These are phyloP conservation scores for Ruellia speciosa DNA, from an alignment of 305 asterid species.

Conservation along the genomic window DNA sequence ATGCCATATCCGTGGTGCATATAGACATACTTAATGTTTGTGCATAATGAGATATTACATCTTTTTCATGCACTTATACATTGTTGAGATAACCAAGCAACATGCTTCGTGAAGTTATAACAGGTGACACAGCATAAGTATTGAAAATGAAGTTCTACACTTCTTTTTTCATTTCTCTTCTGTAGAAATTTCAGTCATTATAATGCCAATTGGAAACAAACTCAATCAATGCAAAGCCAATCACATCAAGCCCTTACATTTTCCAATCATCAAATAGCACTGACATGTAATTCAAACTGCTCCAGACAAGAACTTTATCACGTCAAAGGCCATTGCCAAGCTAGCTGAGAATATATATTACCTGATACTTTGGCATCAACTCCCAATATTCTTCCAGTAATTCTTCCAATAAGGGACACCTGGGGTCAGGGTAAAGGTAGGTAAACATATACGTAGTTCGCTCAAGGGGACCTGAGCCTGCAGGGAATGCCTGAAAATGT, in stretches of 20 bases:
- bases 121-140: no score
- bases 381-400: slow-evolving; percentile 92
- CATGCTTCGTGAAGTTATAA: no score
- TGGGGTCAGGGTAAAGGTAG: slow-evolving; percentile 77
- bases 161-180: no score
- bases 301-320: background rate
- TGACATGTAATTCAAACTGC: background rate
- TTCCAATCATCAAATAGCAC: background rate
- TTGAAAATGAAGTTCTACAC: no score
- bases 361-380: slow-evolving; percentile 95
- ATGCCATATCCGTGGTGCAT: background rate
- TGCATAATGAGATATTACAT: background rate
- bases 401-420: slow-evolving; percentile 73
- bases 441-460: slow-evolving; percentile 97
- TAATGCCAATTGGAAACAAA: no score
- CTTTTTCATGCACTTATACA: background rate
- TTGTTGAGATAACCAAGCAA: no score
- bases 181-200: no score
- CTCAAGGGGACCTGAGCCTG: slow-evolving; percentile 75
- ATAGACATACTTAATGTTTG: background rate
- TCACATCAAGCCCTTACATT: no score
- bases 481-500: slow-evolving; percentile 77
- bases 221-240: no score
- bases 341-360: slow-evolving; percentile 18
- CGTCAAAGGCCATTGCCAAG: background rate